Base-by-base conservation (phyloP, 495 filamentous ascomycete genomes). In the Filosporella fistucella region DNA sequence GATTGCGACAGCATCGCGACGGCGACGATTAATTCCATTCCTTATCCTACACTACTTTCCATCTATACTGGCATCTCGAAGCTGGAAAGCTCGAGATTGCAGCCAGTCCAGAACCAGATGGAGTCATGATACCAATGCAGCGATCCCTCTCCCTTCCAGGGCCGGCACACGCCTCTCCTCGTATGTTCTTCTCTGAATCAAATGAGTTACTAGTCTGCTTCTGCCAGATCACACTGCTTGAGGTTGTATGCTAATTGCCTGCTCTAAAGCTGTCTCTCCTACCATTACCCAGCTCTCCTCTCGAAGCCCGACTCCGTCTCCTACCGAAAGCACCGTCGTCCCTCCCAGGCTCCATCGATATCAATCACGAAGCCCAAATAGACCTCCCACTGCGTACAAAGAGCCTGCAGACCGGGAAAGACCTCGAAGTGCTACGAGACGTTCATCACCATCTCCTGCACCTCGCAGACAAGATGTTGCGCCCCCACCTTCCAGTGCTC, bases 61-160 rank as follows among this genome's bases (percentile, higher is more conserved):
- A n/a, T n/a, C n/a, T n/a, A 24, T 28, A 38, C 45, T 45, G 37
- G 51, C 41, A 51, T 55, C 57, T 60, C 57, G 51, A 30, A 39
- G 57, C 57, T 57, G 49, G 26, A 37, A 41, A 50, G 58, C 58
- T 61, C 58, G 58, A 56, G 58, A 51, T 46, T 43, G 54, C 46
- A 40, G 30, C 33, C 46, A 47, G 23, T 32, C 11, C 11, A 23
- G 14, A 42, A 20, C 51, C 58, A 58, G 42, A 64, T 64, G 61
- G 61, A 58, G 56, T 45, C 39, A 64, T 64, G 61, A 64, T 55
- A 48, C 42, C 43, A 42, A 62, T 57, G 53, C 58, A 61, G 49
- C 55, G 56, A 45, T 62, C 59, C 23, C 55, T 61, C 41, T 63
- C 63, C 55, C 61, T 57, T 38, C 61, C 61, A 16, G 63, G 58